phyloP scores from a whole-genome alignment of 495 filamentous ascomycete genomes.

The Cercophora sp. region DNA sequence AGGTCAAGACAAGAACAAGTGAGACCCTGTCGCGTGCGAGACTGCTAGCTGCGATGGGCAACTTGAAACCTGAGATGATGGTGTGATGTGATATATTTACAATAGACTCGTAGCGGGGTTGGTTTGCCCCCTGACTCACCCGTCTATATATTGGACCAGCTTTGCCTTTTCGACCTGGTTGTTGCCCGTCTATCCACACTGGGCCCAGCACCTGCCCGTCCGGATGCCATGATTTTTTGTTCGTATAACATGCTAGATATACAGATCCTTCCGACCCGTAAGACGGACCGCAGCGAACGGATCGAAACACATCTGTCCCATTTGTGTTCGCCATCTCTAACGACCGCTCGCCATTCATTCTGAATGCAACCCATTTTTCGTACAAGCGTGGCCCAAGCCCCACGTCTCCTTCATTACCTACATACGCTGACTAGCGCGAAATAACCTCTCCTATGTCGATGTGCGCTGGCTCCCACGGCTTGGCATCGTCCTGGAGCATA shows the following conservation, averaged over 20 bases:
- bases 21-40: too few species aligned
- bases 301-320: too few species aligned
- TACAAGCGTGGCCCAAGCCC: not conserved
- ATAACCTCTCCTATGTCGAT: constrained; percentile 90
- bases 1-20: too few species aligned
- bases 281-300: too few species aligned
- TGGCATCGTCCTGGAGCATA: constrained; percentile 58
- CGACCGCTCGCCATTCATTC: not conserved
- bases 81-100: constrained; percentile 3
- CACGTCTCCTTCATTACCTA: not conserved
- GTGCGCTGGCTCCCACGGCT: constrained; percentile 73
- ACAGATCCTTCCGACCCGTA: not conserved
- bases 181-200: not conserved
- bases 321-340: too few species aligned
- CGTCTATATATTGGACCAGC: not conserved
- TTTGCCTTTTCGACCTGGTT: too few species aligned
- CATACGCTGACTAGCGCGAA: constrained; percentile 25
- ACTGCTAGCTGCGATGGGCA: too few species aligned
- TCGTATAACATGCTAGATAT: not conserved
- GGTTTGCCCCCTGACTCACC: not conserved
- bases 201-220: not conserved
- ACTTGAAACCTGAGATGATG: not conserved
- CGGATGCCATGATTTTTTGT: not conserved
- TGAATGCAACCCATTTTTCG: not conserved
- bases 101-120: not conserved